phyloP scores from a whole-genome alignment of 352 stramenopile species.

The Pythium aphanidermatum region DNA sequence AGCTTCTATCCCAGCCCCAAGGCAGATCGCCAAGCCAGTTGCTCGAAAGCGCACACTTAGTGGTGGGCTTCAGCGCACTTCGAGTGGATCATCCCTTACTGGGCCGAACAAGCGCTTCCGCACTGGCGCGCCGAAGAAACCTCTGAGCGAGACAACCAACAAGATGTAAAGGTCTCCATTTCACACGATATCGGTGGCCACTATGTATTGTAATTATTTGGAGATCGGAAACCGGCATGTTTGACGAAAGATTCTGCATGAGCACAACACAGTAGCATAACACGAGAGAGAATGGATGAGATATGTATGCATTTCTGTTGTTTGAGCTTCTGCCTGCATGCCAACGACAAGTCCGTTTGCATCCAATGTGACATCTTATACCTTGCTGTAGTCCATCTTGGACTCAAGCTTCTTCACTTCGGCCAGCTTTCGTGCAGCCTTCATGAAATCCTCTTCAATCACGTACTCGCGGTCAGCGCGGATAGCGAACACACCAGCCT shows the following conservation, averaged over 20 bases:
- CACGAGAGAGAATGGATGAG: too few relatives aligned
- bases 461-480: slow-evolving; percentile 98
- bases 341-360: too few relatives aligned
- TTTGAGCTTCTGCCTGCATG: too few relatives aligned
- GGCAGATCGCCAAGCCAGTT: slow-evolving; percentile 5
- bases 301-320: too few relatives aligned
- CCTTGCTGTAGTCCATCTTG: slow-evolving; percentile 99
- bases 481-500: slow-evolving; percentile 98
- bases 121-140: slow-evolving; percentile 16
- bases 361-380: slow-evolving; percentile 85
- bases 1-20: slow-evolving; percentile 3
- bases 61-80: neutral
- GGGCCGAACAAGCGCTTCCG: slow-evolving; percentile 15
- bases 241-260: too few relatives aligned
- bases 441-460: slow-evolving; percentile 99
- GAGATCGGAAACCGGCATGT: slow-evolving; percentile 2
- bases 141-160: slow-evolving; percentile 17
- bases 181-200: neutral
- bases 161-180: slow-evolving; percentile 9
- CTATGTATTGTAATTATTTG: slow-evolving; percentile 23
- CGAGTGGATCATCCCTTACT: slow-evolving; percentile 7
- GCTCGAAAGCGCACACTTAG: slow-evolving; percentile 14
- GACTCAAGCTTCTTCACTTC: slow-evolving; percentile 99
- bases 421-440: slow-evolving; percentile 97
- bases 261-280: too few relatives aligned